Evolutionary conservation across 1,139 yeast genomes (phyloP).

Genomic region (Pichia sp.): DNA sequence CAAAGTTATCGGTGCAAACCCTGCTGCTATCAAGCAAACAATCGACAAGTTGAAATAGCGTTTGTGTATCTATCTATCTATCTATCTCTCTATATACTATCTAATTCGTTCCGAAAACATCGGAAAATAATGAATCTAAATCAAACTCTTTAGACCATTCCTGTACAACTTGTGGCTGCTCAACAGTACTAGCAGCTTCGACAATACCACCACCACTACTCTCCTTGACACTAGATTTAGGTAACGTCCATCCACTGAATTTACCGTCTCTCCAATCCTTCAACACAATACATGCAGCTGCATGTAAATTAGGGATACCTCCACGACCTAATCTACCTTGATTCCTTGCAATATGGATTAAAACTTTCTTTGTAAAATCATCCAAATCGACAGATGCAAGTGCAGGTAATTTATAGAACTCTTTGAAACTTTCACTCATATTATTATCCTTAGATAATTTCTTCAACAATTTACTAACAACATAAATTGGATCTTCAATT

Average conservation of each 20-base stretch:
- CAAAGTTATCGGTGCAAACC: constrained; percentile 83
- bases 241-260: constrained; percentile 83
- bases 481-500: constrained; percentile 77
- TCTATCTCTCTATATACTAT: neutral
- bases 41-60: constrained; percentile 32
- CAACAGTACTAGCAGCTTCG: constrained; percentile 39
- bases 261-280: constrained; percentile 98
- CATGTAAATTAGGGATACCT: constrained; percentile 81
- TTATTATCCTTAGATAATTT: constrained; percentile 63
- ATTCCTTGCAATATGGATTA: constrained; percentile 87
- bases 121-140: constrained; percentile 66
- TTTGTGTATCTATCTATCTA: neutral
- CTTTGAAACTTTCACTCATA: constrained; percentile 69
- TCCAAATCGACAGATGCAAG: constrained; percentile 54
- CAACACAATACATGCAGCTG: constrained; percentile 78
- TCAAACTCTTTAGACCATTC: constrained; percentile 94
- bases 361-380: constrained; percentile 70
- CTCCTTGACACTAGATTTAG: constrained; percentile 48
- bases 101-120: constrained; percentile 21
- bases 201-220: constrained; percentile 23
- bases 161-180: constrained; percentile 76
- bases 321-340: constrained; percentile 91
- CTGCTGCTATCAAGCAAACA: constrained; percentile 68
- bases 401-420: constrained; percentile 75
- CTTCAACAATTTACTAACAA: constrained; percentile 69